Evolutionary conservation across 208 protist genomes (phyloP).

Genomic region (Crithidia bombi): DNA sequence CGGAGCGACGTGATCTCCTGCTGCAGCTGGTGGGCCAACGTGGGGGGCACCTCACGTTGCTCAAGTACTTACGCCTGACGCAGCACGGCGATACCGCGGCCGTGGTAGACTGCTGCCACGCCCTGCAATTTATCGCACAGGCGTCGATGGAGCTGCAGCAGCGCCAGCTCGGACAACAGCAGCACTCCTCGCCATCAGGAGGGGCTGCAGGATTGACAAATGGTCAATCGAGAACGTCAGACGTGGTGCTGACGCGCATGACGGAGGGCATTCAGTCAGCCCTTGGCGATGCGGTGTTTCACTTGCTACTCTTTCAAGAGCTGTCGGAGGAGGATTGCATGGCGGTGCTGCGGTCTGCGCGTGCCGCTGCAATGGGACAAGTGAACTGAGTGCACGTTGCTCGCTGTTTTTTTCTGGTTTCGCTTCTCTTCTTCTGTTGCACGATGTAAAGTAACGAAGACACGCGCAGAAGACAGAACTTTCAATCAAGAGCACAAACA

Average conservation of each 20-base stretch:
- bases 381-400: neutral
- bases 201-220: neutral
- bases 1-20: constrained; percentile 41
- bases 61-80: constrained; percentile 81
- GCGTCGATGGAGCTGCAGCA: constrained; percentile 47
- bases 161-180: constrained; percentile 7
- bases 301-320: constrained; percentile 70
- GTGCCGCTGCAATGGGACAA: constrained; percentile 25
- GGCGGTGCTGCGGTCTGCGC: constrained; percentile 58
- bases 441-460: neutral
- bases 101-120: constrained; percentile 71
- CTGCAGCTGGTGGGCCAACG: constrained; percentile 62
- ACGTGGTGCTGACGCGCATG: constrained; percentile 45
- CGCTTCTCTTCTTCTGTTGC: neutral
- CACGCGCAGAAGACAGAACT: neutral
- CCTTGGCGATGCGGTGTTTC: constrained; percentile 62
- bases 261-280: constrained; percentile 59
- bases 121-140: constrained; percentile 69
- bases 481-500: too few species aligned
- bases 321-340: constrained; percentile 71
- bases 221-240: constrained; percentile 10
- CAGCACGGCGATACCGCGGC: constrained; percentile 54
- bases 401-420: neutral
- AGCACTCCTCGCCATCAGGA: neutral
- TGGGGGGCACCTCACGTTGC: constrained; percentile 70